These are phyloP conservation scores for Trypanosoma vivax DNA, from an alignment of 208 protist species.

Conservation along the genomic window DNA sequence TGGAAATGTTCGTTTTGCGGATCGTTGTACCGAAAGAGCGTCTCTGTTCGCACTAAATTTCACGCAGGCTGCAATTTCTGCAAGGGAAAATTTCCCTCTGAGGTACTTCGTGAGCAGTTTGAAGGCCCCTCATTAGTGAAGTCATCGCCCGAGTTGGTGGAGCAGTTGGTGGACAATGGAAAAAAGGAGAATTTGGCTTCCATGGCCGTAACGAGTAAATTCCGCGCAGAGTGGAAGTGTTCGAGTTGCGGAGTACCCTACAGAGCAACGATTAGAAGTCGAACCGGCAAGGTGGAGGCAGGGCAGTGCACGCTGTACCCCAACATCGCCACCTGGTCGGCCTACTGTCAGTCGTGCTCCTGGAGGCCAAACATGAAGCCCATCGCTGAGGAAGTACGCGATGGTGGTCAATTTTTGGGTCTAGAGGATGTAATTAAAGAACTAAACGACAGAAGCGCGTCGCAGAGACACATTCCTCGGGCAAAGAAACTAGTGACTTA, in stretches of 20 bases:
- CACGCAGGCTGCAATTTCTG: constrained; percentile 76
- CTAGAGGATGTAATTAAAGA: constrained; percentile 18
- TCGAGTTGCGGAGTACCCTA: constrained; percentile 44
- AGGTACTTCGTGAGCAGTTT: constrained; percentile 63
- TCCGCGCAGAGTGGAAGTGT: constrained; percentile 72
- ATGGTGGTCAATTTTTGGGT: constrained; percentile 56
- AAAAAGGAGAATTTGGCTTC: constrained; percentile 49
- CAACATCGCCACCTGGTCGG: constrained; percentile 34
- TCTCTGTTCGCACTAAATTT: constrained; percentile 75
- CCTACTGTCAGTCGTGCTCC: constrained; percentile 52
- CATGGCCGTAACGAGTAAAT: constrained; percentile 61
- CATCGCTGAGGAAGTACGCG: constrained; percentile 28
- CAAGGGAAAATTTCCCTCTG: constrained; percentile 59
- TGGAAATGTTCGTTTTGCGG: constrained; percentile 82
- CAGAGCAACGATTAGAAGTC: constrained; percentile 61
- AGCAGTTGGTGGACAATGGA: constrained; percentile 30
- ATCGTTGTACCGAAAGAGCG: constrained; percentile 63
- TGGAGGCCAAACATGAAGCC: constrained; percentile 55
- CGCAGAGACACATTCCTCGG: constrained; percentile 29
- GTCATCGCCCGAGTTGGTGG: constrained; percentile 34
- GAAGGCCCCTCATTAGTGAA: constrained; percentile 20
- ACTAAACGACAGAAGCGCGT: not conserved
- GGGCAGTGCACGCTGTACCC: constrained; percentile 64
- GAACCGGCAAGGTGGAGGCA: constrained; percentile 55
- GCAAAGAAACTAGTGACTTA: constrained; percentile 44